Conservation (phyloP, 257 asterid species). For the Jaltomata sinuosa region DNA sequence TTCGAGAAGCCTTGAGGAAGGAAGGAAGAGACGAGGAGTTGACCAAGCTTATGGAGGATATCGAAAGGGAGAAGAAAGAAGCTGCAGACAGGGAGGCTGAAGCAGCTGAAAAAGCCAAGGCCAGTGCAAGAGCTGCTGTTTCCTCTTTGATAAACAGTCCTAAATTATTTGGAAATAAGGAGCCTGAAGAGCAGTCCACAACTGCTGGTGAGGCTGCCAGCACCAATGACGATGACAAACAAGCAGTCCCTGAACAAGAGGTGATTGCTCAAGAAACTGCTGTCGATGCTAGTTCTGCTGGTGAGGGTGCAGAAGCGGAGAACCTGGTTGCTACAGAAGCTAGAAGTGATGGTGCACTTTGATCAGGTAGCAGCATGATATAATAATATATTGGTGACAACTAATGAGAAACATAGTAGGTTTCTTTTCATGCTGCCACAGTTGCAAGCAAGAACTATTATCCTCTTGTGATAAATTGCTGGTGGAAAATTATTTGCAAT, state of each 20-base stretch:
- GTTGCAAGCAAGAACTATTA: neutral
- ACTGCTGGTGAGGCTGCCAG: constrained; percentile 15
- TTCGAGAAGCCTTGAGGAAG: constrained; percentile 54
- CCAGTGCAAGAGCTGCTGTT: constrained; percentile 56
- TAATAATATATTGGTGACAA: neutral
- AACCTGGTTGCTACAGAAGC: constrained; percentile 15
- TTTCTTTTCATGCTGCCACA: neutral
- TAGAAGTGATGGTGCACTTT: constrained; percentile 11
- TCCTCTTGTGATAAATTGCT: neutral
- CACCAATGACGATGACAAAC: neutral
- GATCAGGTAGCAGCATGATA: neutral
- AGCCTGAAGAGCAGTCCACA: constrained; percentile 17
- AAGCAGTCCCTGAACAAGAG: constrained; percentile 8
- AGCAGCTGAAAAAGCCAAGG: constrained; percentile 72
- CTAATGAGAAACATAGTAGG: neutral
- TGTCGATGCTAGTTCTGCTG: constrained; percentile 8
- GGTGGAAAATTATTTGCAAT: neutral
- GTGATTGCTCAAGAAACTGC: constrained; percentile 17
- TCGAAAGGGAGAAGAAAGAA: constrained; percentile 66
- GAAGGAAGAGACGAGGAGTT: constrained; percentile 79
- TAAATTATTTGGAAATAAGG: constrained; percentile 47
- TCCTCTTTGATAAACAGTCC: constrained; percentile 57
- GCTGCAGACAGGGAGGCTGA: constrained; percentile 71
- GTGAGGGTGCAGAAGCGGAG: constrained; percentile 6
- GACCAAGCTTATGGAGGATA: constrained; percentile 45